Percentiles rank a stretch among this genome's conserved stretches.
Evolutionary conservation across 306 rosid species (phyloP).

Genomic region (Rosa chinensis): DNA sequence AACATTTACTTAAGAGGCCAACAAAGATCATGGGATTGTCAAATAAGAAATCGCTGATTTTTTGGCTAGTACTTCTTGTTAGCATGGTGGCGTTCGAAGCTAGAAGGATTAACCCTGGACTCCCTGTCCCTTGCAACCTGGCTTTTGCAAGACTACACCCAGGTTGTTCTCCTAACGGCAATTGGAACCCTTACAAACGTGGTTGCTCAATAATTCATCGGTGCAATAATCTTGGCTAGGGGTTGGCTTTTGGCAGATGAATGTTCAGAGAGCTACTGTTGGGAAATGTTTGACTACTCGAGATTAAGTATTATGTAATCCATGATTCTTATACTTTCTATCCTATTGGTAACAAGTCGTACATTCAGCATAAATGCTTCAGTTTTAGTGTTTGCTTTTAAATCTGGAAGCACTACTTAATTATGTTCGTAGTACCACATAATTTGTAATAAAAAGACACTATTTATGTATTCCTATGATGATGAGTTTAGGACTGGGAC

Average conservation of each 20-base stretch:
- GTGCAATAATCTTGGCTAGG: not conserved
- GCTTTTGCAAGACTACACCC: not conserved
- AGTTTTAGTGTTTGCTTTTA: too few relatives aligned
- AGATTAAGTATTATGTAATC: not conserved
- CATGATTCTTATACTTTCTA: not conserved
- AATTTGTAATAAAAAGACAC: too few relatives aligned
- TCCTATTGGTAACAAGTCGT: not conserved
- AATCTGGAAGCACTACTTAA: too few relatives aligned
- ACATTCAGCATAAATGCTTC: too few relatives aligned
- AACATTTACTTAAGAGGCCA: not conserved
- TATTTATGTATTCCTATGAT: too few relatives aligned
- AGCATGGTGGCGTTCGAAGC: not conserved
- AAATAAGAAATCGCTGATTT: not conserved
- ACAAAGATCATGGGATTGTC: not conserved
- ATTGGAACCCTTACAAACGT: not conserved
- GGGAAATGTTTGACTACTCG: not conserved
- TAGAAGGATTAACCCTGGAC: not conserved
- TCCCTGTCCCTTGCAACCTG: not conserved
- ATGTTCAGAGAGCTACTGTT: too few relatives aligned
- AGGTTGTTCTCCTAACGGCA: not conserved
- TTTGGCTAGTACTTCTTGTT: not conserved
- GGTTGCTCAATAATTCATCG: not conserved
- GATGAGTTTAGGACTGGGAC: too few relatives aligned
- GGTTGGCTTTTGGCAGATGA: not conserved
- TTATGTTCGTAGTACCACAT: too few relatives aligned